phyloP scores from a whole-genome alignment of 1,139 yeast genomes.

The Geotrichum candidum region DNA sequence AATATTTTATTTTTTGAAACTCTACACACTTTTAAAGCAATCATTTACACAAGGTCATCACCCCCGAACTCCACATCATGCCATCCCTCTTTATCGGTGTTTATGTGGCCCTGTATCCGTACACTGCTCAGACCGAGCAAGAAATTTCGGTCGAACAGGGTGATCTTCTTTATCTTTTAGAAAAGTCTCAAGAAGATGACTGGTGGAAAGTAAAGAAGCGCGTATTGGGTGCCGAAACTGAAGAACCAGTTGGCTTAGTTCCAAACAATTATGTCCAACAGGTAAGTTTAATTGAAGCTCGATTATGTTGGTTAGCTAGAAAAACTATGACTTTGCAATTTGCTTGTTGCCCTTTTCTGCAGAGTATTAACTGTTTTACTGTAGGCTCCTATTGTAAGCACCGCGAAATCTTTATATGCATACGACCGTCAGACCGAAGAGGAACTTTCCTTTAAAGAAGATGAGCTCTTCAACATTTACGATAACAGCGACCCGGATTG shows the following conservation, averaged over 20 bases:
- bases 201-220: constrained; percentile 98
- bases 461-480: constrained; percentile 64
- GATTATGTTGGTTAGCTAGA: neutral
- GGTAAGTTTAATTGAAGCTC: constrained; percentile 23
- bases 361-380: neutral
- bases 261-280: constrained; percentile 84
- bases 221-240: constrained; percentile 78
- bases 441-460: constrained; percentile 76
- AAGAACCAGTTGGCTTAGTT: constrained; percentile 87
- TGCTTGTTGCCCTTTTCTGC: neutral
- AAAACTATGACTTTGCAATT: neutral
- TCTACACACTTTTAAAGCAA: neutral
- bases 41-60: neutral
- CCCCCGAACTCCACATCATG: constrained; percentile 20
- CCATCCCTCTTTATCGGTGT: constrained; percentile 51
- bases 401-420: constrained; percentile 73
- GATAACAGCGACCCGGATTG: constrained; percentile 92
- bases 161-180: constrained; percentile 76
- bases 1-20: neutral
- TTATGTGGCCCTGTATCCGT: constrained; percentile 74
- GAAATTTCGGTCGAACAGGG: constrained; percentile 68
- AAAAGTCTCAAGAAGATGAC: constrained; percentile 82
- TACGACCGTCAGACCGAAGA: constrained; percentile 92
- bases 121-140: constrained; percentile 83
- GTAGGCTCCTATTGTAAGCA: constrained; percentile 45